Evolutionary conservation across 352 stramenopile genomes (phyloP).

Genomic region (Globisporangium paddicum): DNA sequence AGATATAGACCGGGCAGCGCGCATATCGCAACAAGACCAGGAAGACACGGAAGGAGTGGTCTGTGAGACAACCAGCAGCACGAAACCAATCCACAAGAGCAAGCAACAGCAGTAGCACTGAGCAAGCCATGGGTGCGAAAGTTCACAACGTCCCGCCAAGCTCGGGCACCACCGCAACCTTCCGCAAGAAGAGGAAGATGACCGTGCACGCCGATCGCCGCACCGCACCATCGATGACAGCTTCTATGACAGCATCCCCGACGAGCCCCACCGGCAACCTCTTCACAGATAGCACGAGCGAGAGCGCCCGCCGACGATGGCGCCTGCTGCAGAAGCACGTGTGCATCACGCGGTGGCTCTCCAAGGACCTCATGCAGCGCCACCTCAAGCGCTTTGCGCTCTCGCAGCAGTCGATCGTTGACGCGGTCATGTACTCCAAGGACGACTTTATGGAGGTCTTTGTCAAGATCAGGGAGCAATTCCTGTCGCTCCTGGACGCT

Average conservation of each 20-base stretch:
- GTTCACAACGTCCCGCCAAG: slow-evolving; percentile 10
- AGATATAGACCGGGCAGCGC: slow-evolving; percentile 1
- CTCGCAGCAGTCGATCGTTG: slow-evolving; percentile 46
- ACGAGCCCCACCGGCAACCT: neutral
- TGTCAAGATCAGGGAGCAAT: slow-evolving; percentile 55
- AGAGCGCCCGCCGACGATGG: slow-evolving; percentile 39
- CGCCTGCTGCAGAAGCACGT: slow-evolving; percentile 57
- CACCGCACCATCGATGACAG: neutral
- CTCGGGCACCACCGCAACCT: neutral
- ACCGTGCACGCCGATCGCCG: neutral
- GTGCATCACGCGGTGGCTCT: slow-evolving; percentile 60
- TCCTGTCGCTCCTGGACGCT: slow-evolving; percentile 53
- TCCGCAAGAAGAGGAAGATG: slow-evolving; percentile 18
- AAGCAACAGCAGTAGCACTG: neutral
- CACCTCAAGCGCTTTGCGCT: slow-evolving; percentile 46
- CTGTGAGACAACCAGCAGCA: slow-evolving; percentile 3
- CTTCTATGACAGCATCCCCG: neutral
- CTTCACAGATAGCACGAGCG: slow-evolving; percentile 20
- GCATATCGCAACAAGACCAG: slow-evolving; percentile 8
- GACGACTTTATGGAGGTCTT: slow-evolving; percentile 50
- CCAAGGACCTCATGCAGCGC: slow-evolving; percentile 37
- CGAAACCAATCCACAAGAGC: neutral
- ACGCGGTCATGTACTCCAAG: slow-evolving; percentile 36
- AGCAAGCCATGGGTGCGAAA: slow-evolving; percentile 8
- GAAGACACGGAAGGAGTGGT: neutral